Percentiles rank a stretch among this genome's conserved stretches.
phyloP scores from a whole-genome alignment of 2,329 filamentous ascomycete genomes.

The Stachybotrys echinatus region DNA sequence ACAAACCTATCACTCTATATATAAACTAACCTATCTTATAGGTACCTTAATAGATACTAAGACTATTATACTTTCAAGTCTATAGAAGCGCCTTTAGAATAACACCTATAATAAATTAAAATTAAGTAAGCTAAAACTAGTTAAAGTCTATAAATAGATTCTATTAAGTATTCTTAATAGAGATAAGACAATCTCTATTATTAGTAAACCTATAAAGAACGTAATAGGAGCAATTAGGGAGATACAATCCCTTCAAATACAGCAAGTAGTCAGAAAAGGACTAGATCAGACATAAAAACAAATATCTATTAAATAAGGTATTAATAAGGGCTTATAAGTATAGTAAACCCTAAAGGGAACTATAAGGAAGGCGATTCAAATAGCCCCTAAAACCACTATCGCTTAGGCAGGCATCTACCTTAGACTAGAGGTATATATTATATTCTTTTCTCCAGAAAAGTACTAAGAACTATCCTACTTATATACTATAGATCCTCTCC shows the following conservation, averaged over 20 bases:
- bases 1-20: not conserved
- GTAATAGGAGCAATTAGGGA: not conserved
- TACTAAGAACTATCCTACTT: not conserved
- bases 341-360: constrained; percentile 1
- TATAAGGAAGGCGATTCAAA: constrained; percentile 15
- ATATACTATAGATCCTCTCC: constrained; percentile 16
- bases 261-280: constrained; percentile 2
- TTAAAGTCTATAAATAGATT: constrained; percentile 14
- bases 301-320: not conserved
- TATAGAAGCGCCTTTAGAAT: constrained; percentile 12
- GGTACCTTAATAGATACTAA: not conserved
- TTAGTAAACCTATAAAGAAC: not conserved
- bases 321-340: constrained; percentile 1
- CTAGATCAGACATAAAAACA: constrained; percentile 3
- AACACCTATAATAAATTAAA: constrained; percentile 13
- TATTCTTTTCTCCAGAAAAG: constrained; percentile 1
- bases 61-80: not conserved
- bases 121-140: constrained; percentile 6
- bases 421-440: constrained; percentile 21
- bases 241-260: constrained; percentile 4
- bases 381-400: constrained; percentile 24
- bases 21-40: not conserved
- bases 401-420: constrained; percentile 29
- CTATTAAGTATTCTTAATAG: constrained; percentile 8
- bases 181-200: not conserved